phyloP scores from a whole-genome alignment of 73 alveolate species.

The Strombidium stylifer region DNA sequence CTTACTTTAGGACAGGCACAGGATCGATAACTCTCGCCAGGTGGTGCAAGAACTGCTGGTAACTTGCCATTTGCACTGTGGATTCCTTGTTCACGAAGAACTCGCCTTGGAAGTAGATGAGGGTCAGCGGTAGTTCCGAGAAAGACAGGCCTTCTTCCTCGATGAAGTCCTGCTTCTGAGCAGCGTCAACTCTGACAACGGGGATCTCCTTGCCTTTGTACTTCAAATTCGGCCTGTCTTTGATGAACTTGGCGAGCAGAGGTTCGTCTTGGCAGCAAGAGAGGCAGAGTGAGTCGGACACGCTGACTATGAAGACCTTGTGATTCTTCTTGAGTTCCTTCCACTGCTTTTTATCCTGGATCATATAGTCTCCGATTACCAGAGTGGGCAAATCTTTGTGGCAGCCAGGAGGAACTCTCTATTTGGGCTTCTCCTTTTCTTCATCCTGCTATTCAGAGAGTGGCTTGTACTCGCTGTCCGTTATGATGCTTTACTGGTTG shows the following conservation, averaged over 20 bases:
- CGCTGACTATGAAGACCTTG: constrained; percentile 35
- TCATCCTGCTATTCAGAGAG: no score
- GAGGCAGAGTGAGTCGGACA: constrained; percentile 29
- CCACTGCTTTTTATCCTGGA: background rate
- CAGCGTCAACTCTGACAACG: constrained; percentile 23
- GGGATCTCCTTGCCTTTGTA: constrained; percentile 34
- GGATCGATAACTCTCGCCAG: constrained; percentile 39
- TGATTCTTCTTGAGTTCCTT: constrained; percentile 6
- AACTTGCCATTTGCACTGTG: background rate
- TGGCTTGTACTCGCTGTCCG: no score
- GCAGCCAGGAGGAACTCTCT: no score
- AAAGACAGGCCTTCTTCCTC: constrained; percentile 13
- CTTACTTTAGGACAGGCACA: constrained; percentile 15
- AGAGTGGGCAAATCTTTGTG: background rate
- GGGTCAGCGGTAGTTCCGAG: background rate
- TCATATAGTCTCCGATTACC: background rate
- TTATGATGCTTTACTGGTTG: no score
- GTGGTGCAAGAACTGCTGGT: constrained; percentile 8
- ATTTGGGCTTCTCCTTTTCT: no score
- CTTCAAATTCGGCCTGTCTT: background rate
- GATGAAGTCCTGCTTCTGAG: constrained; percentile 16
- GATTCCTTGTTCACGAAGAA: constrained; percentile 1
- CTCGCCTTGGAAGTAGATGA: constrained; percentile 8
- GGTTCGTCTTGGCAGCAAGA: constrained; percentile 42
- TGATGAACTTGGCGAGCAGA: constrained; percentile 8